These are phyloP conservation scores for Plasmodium vivax DNA, from an alignment of 169 alveolate species.

Conservation along the genomic window DNA sequence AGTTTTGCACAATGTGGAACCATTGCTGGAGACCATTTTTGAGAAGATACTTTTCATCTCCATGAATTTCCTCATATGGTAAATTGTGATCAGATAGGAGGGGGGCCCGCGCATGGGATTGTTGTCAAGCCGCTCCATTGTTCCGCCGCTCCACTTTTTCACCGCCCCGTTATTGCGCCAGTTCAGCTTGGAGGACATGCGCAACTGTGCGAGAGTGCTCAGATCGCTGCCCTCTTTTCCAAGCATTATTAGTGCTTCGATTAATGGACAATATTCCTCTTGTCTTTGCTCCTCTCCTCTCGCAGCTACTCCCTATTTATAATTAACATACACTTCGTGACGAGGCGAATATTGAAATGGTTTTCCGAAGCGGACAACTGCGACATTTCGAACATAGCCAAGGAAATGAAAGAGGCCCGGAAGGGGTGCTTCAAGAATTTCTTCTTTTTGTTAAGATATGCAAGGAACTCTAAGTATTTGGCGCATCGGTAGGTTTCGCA, in stretches of 20 bases:
- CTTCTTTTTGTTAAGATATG: slow-evolving; percentile 19
- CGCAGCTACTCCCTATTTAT: slow-evolving; percentile 74
- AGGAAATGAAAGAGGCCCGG: slow-evolving; percentile 30
- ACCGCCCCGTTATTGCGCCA: background rate
- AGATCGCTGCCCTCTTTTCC: background rate
- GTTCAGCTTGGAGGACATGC: background rate
- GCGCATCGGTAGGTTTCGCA: slow-evolving; percentile 77
- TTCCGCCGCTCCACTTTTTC: background rate
- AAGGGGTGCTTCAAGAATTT: slow-evolving; percentile 32
- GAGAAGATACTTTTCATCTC: slow-evolving; percentile 85
- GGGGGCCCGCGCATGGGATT: background rate
- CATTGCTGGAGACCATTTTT: slow-evolving; percentile 79
- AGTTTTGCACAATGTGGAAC: slow-evolving; percentile 77
- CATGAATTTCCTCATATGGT: slow-evolving; percentile 83
- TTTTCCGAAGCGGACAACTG: slow-evolving; percentile 71
- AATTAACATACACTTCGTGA: slow-evolving; percentile 60
- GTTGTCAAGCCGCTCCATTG: background rate
- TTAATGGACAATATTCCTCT: background rate
- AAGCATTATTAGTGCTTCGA: background rate
- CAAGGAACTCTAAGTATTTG: slow-evolving; percentile 69
- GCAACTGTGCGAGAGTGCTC: background rate
- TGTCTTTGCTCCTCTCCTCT: slow-evolving; percentile 23
- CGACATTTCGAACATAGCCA: slow-evolving; percentile 34
- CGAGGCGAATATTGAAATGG: slow-evolving; percentile 71
- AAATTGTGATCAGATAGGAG: slow-evolving; percentile 13